phyloP scores from a whole-genome alignment of 805 yeast genomes.

The Metschnikowia vanudenii region DNA sequence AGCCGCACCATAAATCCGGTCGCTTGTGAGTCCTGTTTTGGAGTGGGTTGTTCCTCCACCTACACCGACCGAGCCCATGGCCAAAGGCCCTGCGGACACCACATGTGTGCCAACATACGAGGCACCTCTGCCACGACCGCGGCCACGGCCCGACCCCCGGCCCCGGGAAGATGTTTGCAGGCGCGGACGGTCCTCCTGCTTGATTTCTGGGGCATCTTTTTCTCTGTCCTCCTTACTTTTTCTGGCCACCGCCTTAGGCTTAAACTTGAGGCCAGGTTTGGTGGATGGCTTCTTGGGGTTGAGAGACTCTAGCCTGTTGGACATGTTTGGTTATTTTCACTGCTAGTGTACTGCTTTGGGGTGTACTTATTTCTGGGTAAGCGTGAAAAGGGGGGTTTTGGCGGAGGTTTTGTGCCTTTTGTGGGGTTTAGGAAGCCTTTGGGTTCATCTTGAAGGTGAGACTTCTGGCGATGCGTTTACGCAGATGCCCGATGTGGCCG shows the following conservation, averaged over 20 bases:
- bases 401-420: not conserved
- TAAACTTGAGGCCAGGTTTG: constrained; percentile 66
- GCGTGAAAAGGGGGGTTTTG: too few species aligned
- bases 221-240: constrained; percentile 82
- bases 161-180: constrained; percentile 8
- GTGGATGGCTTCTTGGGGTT: constrained; percentile 33
- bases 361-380: too few species aligned
- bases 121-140: constrained; percentile 38
- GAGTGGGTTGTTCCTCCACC: constrained; percentile 30
- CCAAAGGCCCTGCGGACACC: constrained; percentile 70
- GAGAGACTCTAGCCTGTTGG: constrained; percentile 43
- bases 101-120: constrained; percentile 55
- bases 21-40: constrained; percentile 29
- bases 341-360: not conserved
- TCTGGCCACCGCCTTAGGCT: constrained; percentile 85
- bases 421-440: not conserved
- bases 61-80: constrained; percentile 58
- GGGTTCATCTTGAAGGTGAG: too few species aligned
- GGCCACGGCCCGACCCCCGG: constrained; percentile 32
- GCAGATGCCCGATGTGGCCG: too few species aligned
- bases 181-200: constrained; percentile 30
- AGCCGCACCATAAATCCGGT: constrained; percentile 45
- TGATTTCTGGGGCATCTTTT: constrained; percentile 61
- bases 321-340: constrained; percentile 23
- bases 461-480: too few species aligned